Evolutionary conservation across 129 eudicot genomes (phyloP).

Genomic region (Tanacetum coccineum): DNA sequence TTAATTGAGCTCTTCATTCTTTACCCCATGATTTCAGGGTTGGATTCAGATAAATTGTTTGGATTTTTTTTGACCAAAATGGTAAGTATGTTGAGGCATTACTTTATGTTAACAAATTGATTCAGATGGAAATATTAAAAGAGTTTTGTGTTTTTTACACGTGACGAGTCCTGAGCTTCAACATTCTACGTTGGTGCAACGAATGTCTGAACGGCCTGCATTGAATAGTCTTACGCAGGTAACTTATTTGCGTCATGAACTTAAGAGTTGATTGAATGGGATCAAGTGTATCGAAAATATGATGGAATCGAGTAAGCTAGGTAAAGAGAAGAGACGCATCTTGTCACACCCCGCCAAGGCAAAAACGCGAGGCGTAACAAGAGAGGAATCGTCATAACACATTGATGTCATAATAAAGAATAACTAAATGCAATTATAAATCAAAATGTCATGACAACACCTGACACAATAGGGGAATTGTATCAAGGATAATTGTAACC

Average conservation of each 20-base stretch:
- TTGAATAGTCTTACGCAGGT: conserved; percentile 53
- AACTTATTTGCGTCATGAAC: conserved; percentile 51
- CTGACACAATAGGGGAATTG: too few species aligned
- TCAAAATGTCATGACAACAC: too few species aligned
- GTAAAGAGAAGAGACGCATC: conserved; percentile 49
- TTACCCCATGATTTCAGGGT: conserved; percentile 55
- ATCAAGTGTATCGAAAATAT: conserved; percentile 51
- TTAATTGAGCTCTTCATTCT: too few species aligned
- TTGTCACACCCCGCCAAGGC: too few species aligned
- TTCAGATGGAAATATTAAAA: conserved; percentile 56
- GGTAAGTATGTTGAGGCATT: conserved; percentile 62
- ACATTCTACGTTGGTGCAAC: conserved; percentile 62
- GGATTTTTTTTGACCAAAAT: conserved; percentile 57
- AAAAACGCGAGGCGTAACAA: too few species aligned
- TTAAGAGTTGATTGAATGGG: conserved; percentile 57
- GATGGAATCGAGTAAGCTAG: conserved; percentile 47
- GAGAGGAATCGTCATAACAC: too few species aligned
- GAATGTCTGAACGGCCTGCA: conserved; percentile 58
- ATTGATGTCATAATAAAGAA: too few species aligned
- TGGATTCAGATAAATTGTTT: conserved; percentile 60
- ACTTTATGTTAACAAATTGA: conserved; percentile 61
- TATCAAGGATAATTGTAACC: too few species aligned
- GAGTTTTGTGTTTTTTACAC: conserved; percentile 73
- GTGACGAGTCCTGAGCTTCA: conserved; percentile 83
- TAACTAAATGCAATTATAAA: too few species aligned